Base-by-base conservation (phyloP, 192 early-diverging fungal species). In the Entomortierella parvispora region DNA sequence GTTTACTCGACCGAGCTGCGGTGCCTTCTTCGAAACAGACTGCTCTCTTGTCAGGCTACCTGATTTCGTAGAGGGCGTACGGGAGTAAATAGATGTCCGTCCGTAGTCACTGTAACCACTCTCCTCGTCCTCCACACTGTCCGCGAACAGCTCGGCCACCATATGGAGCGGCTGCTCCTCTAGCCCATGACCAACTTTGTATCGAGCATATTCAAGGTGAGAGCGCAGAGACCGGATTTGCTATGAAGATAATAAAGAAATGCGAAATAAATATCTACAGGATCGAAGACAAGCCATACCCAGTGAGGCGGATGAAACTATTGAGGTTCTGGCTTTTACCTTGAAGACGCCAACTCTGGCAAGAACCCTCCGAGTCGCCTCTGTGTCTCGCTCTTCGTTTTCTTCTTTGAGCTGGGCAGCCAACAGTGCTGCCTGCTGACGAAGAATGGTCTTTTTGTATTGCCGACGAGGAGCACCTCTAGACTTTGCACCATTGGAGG, bases 131-230 rank as follows among this genome's bases (percentile, higher is more conserved):
- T 67, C 65, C 0, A 57, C 34, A 40, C 49, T 48, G 2, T 76
- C 72, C 18, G 67, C 72, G 44, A 76, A 67, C 42, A 76, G 34
- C 46, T 76, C 72, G 5, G 52, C 10, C 25, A 76, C 65, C 31
- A 76, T 57, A 37, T 67, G 72, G 18, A 76, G 26, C 6, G 72
- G 72, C 51, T 76, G 72, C 33, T 76, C 72, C 34, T 76, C 65
- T 33, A 59, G 51, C 23, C 72, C 72, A 12, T 49, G 52, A 11
- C 66, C 64, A 46, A 76, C 42, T n/a, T 65, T 65, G 62, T 54
- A 65, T 12, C 54, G 62, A 26, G 62, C 62, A 26, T 54, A 55
- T 1, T 28, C 25, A 4, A 65, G 26, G 12, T 49, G 49, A 28
- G 51, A 53, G 25, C 52, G 51, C 9, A 65, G 62, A 8, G 62